phyloP scores from a whole-genome alignment of 768 basidiomycete species.

The Kwoniella mangroviensis region DNA sequence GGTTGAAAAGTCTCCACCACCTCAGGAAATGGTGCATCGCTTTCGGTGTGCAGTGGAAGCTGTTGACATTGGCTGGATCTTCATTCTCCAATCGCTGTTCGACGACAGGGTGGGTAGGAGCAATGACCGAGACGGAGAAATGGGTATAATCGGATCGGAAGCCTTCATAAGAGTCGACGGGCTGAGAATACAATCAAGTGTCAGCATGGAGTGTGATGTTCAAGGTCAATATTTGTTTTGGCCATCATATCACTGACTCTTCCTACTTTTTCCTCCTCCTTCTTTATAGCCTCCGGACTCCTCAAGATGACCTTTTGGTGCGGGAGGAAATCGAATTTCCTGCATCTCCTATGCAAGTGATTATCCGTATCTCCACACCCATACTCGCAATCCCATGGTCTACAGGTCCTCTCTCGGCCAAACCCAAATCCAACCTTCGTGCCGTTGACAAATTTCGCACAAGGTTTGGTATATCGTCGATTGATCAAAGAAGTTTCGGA shows the following conservation, averaged over 20 bases:
- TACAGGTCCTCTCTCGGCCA: constrained; percentile 80
- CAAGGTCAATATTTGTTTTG: constrained; percentile 9
- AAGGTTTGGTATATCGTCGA: constrained; percentile 66
- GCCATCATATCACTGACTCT: constrained; percentile 37
- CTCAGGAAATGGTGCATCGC: constrained; percentile 87
- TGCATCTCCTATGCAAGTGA: constrained; percentile 75
- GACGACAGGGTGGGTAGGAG: constrained; percentile 61
- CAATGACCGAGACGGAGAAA: constrained; percentile 80
- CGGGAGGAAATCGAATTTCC: constrained; percentile 76
- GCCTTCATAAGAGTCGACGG: constrained; percentile 74
- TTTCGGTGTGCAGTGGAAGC: constrained; percentile 81
- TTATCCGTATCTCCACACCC: constrained; percentile 62
- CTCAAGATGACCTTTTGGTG: constrained; percentile 76
- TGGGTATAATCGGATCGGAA: constrained; percentile 96
- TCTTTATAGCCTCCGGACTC: constrained; percentile 42
- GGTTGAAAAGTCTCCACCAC: constrained; percentile 86
- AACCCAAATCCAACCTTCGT: constrained; percentile 86
- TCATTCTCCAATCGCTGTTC: constrained; percentile 10
- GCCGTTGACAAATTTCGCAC: constrained; percentile 81
- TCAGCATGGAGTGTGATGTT: no score
- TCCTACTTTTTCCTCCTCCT: constrained; percentile 19
- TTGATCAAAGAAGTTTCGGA: constrained; percentile 38
- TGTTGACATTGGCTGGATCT: constrained; percentile 61
- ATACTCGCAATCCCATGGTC: constrained; percentile 64
- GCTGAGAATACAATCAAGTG: constrained; percentile 18